Evolutionary conservation across 1,284 basidiomycete species (phyloP), one percentile per base, ranked within the genome.

Genomic region (Cystobasidium sp.): DNA sequence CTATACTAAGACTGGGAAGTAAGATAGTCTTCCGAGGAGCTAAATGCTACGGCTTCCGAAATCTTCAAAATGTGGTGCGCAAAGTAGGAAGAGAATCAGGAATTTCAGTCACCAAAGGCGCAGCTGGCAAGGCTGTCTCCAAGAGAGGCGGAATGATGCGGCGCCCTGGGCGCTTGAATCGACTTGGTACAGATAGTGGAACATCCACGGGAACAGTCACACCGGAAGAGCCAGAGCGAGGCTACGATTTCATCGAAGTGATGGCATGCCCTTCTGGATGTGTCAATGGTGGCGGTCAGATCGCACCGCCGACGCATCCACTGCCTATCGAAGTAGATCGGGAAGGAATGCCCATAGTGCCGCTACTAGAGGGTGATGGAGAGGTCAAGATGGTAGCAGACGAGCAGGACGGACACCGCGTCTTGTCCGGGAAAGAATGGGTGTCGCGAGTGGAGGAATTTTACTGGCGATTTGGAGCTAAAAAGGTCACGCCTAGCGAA

Each of bases 191-290:
- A 81, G 64, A 64, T 22, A 69, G 51, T 20, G 77, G 77, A 39
- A 79, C 81, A 6, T 78, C 80, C 1, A 77, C 76, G 3, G 78
- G 79, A 7, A 78, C 74, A 16, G 69, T 69, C 9, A 72, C 71
- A 22, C 76, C 77, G 62, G 79, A 74, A 24, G 80, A 81, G 12
- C 75, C 65, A 20, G 87, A 88, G 67, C 85, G 84, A 79, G 85
- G 88, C 44, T 92, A 96, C 82, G 96, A 99, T 83, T 99, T 96
- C 82, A 91, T 99, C 62, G 97, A 99, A 81, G 94, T 99, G 75
- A 99, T 99, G 97, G 97, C 97, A 24, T 99, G 97, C 84, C 97
- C 97, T 0, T 89, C 91, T 0, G 97, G 97, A 6, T 99, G 97
- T 81, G 93, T 97, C 62, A 98, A 98, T 80, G 96, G 97, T 3